Evolutionary conservation across 208 protist genomes (phyloP).

Genomic region (Acanthamoeba lenticulata): DNA sequence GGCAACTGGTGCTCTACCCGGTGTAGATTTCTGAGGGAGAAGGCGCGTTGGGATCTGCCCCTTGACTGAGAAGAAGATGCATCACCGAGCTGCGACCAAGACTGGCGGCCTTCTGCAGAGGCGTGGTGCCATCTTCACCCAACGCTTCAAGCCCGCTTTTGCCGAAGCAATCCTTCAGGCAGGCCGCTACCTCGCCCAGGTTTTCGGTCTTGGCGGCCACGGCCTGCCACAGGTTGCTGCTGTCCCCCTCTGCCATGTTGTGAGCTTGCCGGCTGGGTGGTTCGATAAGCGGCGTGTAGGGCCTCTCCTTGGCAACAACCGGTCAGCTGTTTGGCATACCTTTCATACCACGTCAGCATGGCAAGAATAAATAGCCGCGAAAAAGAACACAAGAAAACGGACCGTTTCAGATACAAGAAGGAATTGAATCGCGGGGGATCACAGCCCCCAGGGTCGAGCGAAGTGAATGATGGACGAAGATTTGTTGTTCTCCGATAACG

Average conservation of each 20-base stretch:
- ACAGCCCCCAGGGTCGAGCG: no score
- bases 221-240: not conserved
- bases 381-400: no score
- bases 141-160: not conserved
- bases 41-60: not conserved
- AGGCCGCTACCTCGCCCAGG: not conserved
- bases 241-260: not conserved
- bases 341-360: no score
- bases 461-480: not conserved
- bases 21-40: conserved; percentile 18
- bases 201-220: not conserved
- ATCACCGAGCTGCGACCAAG: not conserved
- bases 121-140: not conserved
- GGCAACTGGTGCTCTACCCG: not conserved
- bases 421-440: no score
- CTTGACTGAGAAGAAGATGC: not conserved
- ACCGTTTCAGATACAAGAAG: no score
- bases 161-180: not conserved
- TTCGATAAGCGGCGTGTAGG: no score
- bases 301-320: no score
- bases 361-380: no score
- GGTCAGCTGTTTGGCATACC: no score
- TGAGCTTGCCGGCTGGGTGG: not conserved
- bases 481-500: not conserved
- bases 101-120: not conserved